A percentile compares a stretch with the other conserved stretches of the same genome.
These are phyloP conservation scores for Biscogniauxia marginata DNA, from an alignment of 2,329 filamentous ascomycete genomes.

Conservation along the genomic window DNA sequence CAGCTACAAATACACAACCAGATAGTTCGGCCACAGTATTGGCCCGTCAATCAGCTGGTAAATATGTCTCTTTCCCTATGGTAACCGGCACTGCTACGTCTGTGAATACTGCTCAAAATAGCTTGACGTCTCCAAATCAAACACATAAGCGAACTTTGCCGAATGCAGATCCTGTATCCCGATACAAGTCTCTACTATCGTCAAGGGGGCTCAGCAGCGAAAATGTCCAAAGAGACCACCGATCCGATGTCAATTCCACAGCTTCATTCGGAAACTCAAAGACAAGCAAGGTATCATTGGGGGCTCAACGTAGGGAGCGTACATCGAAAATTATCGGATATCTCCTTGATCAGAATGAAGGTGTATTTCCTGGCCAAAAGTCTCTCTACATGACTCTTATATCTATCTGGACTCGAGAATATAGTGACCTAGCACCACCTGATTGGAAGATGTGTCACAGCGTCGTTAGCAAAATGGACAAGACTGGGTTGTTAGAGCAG, in stretches of 20 bases:
- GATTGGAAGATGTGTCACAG: constrained; percentile 27
- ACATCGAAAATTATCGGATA: constrained; percentile 41
- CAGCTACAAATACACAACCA: too few relatives aligned
- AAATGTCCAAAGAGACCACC: background rate
- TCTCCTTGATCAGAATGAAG: constrained; percentile 40
- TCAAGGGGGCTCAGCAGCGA: background rate
- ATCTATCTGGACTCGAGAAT: constrained; percentile 44
- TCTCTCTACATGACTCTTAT: constrained; percentile 49
- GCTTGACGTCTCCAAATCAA: too few relatives aligned
- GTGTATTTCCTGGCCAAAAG: constrained; percentile 51
- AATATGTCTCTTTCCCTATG: too few relatives aligned
- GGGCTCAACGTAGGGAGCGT: constrained; percentile 33
- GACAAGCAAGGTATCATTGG: constrained; percentile 31
- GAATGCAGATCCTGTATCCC: too few relatives aligned
- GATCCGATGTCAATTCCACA: constrained; percentile 10
- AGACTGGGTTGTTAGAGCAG: constrained; percentile 21
- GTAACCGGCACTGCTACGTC: too few relatives aligned
- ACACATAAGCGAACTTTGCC: too few relatives aligned
- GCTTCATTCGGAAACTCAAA: constrained; percentile 17
- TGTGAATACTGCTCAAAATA: too few relatives aligned
- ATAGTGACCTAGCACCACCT: constrained; percentile 39
- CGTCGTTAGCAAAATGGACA: constrained; percentile 30
- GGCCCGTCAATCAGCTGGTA: too few relatives aligned
- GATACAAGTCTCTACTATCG: background rate
- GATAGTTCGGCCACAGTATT: too few relatives aligned